These are phyloP conservation scores for Rhynchospora tenuis DNA, from an alignment of 176 grass and related monocot genomes.

Conservation along the genomic window DNA sequence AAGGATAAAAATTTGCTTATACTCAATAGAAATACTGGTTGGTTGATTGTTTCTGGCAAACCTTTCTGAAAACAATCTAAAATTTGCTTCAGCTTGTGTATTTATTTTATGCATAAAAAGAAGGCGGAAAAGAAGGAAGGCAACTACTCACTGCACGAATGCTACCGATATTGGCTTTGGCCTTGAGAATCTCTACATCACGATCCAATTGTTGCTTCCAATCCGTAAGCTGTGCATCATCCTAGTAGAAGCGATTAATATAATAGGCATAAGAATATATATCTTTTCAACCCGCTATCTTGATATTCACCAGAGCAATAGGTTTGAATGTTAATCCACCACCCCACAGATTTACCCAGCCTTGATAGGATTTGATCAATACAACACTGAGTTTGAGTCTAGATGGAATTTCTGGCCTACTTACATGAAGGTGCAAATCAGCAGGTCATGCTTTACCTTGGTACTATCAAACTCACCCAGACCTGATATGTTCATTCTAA, in stretches of 20 bases:
- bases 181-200: conserved; percentile 98
- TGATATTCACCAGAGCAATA: too few relatives aligned
- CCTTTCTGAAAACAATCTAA: not conserved
- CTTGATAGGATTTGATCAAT: not conserved
- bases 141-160: conserved; percentile 62
- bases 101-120: not conserved
- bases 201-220: conserved; percentile 99
- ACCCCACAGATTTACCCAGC: not conserved
- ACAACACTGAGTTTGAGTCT: not conserved
- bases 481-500: not conserved
- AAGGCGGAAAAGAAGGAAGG: not conserved
- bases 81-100: not conserved
- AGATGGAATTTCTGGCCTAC: too few relatives aligned
- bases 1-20: not conserved
- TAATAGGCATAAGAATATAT: not conserved
- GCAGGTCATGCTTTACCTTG: not conserved
- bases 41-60: not conserved
- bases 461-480: not conserved
- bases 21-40: not conserved
- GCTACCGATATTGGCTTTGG: conserved; percentile 80
- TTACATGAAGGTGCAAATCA: not conserved
- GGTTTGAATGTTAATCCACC: not conserved
- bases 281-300: not conserved
- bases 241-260: conserved; percentile 41
- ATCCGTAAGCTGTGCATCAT: conserved; percentile 78